phyloP scores from a whole-genome alignment of 768 basidiomycete species.

The Boletus edulis region DNA sequence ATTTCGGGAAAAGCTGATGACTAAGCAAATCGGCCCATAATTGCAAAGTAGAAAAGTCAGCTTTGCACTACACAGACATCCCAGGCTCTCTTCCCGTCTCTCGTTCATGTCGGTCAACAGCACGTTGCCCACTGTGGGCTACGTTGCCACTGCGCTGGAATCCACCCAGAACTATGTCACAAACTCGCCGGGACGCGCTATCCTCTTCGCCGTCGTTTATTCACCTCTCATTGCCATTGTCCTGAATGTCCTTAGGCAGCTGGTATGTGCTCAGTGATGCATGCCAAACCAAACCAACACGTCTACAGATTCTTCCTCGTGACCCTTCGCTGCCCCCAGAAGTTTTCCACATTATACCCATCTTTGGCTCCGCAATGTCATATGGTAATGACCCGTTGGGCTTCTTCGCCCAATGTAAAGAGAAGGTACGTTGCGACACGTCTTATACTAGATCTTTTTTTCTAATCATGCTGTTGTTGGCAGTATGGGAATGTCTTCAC shows the following conservation, averaged over 20 bases:
- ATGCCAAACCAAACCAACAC: neutral
- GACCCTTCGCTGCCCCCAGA: conserved; percentile 77
- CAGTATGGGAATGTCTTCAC: conserved; percentile 98
- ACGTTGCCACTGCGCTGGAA: conserved; percentile 19
- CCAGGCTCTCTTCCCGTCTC: neutral
- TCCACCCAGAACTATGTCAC: conserved; percentile 18
- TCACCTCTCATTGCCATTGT: conserved; percentile 65
- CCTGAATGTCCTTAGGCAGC: conserved; percentile 75
- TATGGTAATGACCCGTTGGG: conserved; percentile 93
- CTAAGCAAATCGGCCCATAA: conserved; percentile 16
- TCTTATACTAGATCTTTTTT: neutral
- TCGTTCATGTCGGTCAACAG: conserved; percentile 26
- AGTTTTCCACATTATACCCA: conserved; percentile 91
- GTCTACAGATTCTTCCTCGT: conserved; percentile 58
- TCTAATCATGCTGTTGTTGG: neutral
- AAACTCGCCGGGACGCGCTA: conserved; percentile 25
- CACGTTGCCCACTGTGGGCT: conserved; percentile 24
- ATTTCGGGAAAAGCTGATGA: conserved; percentile 13
- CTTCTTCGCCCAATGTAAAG: conserved; percentile 77
- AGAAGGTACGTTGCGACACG: conserved; percentile 57
- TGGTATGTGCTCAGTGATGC: conserved; percentile 46
- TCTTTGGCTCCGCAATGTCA: conserved; percentile 81
- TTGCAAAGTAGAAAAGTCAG: conserved; percentile 9
- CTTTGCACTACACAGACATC: neutral
- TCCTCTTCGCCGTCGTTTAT: conserved; percentile 52